Percentiles rank a stretch among this genome's conserved stretches.
Evolutionary conservation across 1,139 yeast species (phyloP).

Genomic region (Scheffersomyces stambukii): DNA sequence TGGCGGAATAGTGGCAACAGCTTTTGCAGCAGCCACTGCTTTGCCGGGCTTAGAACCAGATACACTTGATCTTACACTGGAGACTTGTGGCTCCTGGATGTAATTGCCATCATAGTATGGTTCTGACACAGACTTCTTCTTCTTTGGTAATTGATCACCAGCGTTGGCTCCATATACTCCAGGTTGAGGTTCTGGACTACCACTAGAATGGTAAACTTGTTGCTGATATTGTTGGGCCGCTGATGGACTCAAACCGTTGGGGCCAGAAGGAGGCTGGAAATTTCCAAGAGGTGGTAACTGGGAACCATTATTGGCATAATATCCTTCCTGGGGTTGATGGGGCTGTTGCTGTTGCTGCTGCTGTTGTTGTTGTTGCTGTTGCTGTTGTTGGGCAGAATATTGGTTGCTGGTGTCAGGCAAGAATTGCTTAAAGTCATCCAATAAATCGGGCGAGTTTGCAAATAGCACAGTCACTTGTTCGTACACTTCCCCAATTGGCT

Average conservation of each 20-base stretch:
- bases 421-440: constrained; percentile 92
- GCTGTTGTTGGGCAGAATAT: constrained; percentile 13
- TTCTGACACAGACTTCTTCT: constrained; percentile 29
- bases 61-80: constrained; percentile 45
- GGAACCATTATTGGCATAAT: constrained; percentile 24
- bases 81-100: constrained; percentile 49
- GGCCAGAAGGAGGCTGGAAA: constrained; percentile 78
- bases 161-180: constrained; percentile 9
- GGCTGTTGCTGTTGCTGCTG: constrained; percentile 5
- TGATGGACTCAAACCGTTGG: constrained; percentile 27
- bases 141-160: constrained; percentile 14
- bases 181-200: constrained; percentile 14
- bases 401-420: constrained; percentile 80
- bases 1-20: constrained; percentile 21
- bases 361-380: constrained; percentile 11
- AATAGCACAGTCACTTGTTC: constrained; percentile 87
- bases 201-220: constrained; percentile 12
- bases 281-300: constrained; percentile 95
- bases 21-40: constrained; percentile 7
- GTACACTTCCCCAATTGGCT: constrained; percentile 92
- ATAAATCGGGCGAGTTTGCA: constrained; percentile 88
- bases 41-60: constrained; percentile 6
- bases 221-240: constrained; percentile 14
- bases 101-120: constrained; percentile 31
- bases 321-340: constrained; percentile 9